Percentiles rank a stretch among this genome's conserved stretches.
Conservation (phyloP, 1,284 basidiomycete species). For the Baeospora myosura region DNA sequence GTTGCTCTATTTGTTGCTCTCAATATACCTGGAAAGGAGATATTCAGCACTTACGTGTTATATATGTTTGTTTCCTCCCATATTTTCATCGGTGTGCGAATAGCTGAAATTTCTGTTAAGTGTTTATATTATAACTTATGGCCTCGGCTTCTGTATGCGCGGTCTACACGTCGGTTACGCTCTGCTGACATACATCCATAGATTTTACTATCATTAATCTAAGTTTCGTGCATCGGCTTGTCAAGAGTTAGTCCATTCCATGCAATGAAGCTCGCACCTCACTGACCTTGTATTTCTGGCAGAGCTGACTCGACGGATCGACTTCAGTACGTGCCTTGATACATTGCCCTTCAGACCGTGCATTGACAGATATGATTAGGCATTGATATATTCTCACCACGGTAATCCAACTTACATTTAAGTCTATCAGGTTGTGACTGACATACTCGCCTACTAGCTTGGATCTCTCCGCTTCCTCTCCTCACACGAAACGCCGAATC, state of each 20-base stretch:
- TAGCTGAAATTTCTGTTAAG: conserved; percentile 25
- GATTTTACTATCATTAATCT: conserved; percentile 61
- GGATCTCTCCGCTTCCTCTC: conserved; percentile 52
- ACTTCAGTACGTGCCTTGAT: conserved; percentile 54
- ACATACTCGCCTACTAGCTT: conserved; percentile 31
- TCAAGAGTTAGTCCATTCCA: conserved; percentile 43
- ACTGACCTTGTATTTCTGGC: conserved; percentile 25
- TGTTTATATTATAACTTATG: conserved; percentile 62
- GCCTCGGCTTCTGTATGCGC: conserved; percentile 51
- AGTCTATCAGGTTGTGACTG: not conserved
- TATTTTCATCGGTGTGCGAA: conserved; percentile 4
- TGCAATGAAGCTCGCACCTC: conserved; percentile 1
- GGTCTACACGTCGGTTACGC: conserved; percentile 24
- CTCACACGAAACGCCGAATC: conserved; percentile 67
- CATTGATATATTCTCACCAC: conserved; percentile 75
- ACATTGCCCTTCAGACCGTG: conserved; percentile 30
- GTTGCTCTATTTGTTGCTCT: conserved; percentile 55
- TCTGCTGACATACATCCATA: conserved; percentile 21
- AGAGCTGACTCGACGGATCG: conserved; percentile 58
- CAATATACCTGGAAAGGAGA: conserved; percentile 44
- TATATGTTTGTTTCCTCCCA: conserved; percentile 42
- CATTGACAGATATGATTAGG: conserved; percentile 30
- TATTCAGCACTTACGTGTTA: conserved; percentile 52
- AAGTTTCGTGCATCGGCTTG: conserved; percentile 38
- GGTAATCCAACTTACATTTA: conserved; percentile 36